These are phyloP conservation scores for Lophiostoma macrostomum DNA, from an alignment of 495 filamentous ascomycete species.

Conservation along the genomic window DNA sequence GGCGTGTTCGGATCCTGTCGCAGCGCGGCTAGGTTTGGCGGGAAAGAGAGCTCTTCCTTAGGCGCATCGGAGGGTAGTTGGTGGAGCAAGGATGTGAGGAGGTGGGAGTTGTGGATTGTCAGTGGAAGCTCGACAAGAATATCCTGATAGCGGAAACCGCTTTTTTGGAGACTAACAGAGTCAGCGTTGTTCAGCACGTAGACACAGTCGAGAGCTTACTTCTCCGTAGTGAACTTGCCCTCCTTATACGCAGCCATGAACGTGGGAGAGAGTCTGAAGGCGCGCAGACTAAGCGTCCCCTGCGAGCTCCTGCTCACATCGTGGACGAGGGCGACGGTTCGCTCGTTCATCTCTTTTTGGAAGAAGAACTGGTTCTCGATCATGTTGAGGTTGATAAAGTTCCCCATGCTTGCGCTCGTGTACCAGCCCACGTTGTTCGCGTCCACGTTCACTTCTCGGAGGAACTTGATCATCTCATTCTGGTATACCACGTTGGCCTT, in stretches of 20 bases:
- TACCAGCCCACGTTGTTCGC: conserved; percentile 99
- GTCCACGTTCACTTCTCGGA: conserved; percentile 96
- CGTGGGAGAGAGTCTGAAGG: conserved; percentile 79
- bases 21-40: conserved; percentile 72
- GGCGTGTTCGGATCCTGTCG: conserved; percentile 49
- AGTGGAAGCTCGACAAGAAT: conserved; percentile 92
- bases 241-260: conserved; percentile 96
- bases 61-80: conserved; percentile 67
- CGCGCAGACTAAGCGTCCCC: conserved; percentile 82
- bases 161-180: conserved; percentile 73
- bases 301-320: conserved; percentile 92
- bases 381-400: conserved; percentile 90
- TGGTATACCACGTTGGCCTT: conserved; percentile 89
- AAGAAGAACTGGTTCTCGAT: conserved; percentile 98
- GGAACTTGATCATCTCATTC: conserved; percentile 93
- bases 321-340: conserved; percentile 90
- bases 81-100: conserved; percentile 91
- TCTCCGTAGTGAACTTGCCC: conserved; percentile 93
- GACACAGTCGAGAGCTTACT: conserved; percentile 50
- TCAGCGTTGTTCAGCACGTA: conserved; percentile 28
- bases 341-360: conserved; percentile 88
- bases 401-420: conserved; percentile 96
- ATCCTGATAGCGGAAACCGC: conserved; percentile 87
- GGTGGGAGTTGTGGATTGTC: conserved; percentile 91
- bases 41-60: conserved; percentile 61